phyloP scores from a whole-genome alignment of 2,329 filamentous ascomycete genomes.

The Tothia fuscella region DNA sequence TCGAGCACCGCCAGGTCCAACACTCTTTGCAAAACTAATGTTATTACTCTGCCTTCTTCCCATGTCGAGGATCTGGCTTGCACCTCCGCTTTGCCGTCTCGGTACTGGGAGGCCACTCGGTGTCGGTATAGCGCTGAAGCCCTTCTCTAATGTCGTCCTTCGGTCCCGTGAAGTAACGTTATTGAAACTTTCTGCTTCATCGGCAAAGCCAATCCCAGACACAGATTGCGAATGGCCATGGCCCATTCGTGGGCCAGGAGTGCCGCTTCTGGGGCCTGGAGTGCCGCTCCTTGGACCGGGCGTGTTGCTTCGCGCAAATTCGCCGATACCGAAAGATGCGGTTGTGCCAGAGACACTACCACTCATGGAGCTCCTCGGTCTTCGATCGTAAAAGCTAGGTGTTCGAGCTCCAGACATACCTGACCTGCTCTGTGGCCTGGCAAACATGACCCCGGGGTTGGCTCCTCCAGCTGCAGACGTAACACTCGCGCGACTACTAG shows the following conservation, averaged over 20 bases:
- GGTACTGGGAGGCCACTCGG: slow-evolving; percentile 35
- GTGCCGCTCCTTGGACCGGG: not conserved
- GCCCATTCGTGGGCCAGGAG: slow-evolving; percentile 8
- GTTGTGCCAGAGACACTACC: slow-evolving; percentile 35
- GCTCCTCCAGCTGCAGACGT: slow-evolving; percentile 31
- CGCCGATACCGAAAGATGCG: slow-evolving; percentile 30
- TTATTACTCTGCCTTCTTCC: slow-evolving; percentile 14
- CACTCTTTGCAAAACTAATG: slow-evolving; percentile 1
- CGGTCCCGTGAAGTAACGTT: slow-evolving; percentile 34
- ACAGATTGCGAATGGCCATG: slow-evolving; percentile 18
- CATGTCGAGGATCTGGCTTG: slow-evolving; percentile 25
- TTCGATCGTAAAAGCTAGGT: slow-evolving; percentile 42
- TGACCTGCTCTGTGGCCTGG: slow-evolving; percentile 2
- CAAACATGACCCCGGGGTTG: slow-evolving; percentile 6
- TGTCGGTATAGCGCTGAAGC: slow-evolving; percentile 35
- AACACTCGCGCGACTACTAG: slow-evolving; percentile 60
- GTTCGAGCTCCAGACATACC: slow-evolving; percentile 36
- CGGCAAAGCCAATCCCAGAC: slow-evolving; percentile 20
- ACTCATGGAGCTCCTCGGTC: slow-evolving; percentile 60
- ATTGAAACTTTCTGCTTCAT: slow-evolving; percentile 31
- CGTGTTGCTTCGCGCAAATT: not conserved
- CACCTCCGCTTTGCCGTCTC: slow-evolving; percentile 39
- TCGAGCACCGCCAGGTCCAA: slow-evolving; percentile 17
- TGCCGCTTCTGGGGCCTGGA: not conserved
- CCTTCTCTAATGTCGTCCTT: slow-evolving; percentile 31